Conservation (phyloP, 805 yeast species). For the Sugiyamaella valdiviana region DNA sequence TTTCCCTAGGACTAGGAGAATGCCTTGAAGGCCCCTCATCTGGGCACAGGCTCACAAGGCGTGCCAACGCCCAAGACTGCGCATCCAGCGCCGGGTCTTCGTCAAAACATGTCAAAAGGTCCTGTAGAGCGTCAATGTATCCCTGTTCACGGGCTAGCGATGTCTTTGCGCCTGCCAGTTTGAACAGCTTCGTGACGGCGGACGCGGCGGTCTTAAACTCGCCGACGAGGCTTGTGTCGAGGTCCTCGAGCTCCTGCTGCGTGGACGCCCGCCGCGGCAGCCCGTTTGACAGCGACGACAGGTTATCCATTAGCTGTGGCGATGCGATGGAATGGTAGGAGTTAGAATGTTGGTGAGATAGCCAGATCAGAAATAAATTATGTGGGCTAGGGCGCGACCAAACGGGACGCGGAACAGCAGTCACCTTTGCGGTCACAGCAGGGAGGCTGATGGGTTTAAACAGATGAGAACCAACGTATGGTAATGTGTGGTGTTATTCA, state of each 20-base stretch:
- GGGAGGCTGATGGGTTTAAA: neutral
- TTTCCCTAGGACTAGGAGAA: neutral
- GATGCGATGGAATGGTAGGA: neutral
- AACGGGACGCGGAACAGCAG: too few relatives aligned
- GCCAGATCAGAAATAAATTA: neutral
- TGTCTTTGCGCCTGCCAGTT: slow-evolving; percentile 21
- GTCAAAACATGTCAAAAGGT: slow-evolving; percentile 17
- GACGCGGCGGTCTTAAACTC: slow-evolving; percentile 28
- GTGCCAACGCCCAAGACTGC: slow-evolving; percentile 19
- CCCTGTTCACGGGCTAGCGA: slow-evolving; percentile 19
- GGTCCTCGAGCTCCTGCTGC: slow-evolving; percentile 17
- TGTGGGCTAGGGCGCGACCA: neutral
- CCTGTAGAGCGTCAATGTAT: slow-evolving; percentile 22
- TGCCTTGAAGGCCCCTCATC: neutral
- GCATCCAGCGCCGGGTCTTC: slow-evolving; percentile 17
- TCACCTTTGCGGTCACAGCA: too few relatives aligned
- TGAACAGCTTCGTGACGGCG: slow-evolving; percentile 27
- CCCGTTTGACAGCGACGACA: slow-evolving; percentile 18
- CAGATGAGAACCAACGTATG: too few relatives aligned
- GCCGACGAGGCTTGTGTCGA: slow-evolving; percentile 16
- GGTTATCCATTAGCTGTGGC: slow-evolving; percentile 14
- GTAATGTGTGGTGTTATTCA: too few relatives aligned
- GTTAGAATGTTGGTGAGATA: neutral
- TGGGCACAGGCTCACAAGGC: slow-evolving; percentile 8
- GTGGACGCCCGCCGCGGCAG: slow-evolving; percentile 17